Base-by-base conservation (phyloP, 768 basidiomycete genomes). In the Jaapia argillacea region DNA sequence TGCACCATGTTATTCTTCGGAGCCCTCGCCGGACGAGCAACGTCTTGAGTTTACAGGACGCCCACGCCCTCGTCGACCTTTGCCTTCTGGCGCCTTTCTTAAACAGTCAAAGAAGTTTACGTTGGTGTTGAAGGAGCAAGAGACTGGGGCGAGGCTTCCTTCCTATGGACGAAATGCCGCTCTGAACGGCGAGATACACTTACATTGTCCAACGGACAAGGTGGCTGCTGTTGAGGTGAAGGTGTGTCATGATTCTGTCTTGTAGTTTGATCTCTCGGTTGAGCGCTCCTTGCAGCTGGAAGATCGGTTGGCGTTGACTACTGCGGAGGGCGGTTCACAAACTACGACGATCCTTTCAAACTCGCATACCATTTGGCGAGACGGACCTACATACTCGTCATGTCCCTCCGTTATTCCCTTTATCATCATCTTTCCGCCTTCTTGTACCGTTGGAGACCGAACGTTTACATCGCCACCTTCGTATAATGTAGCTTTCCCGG, bases 1-100 rank as follows among this genome's bases (percentile, higher is more conserved):
- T 22, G 67, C 71, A 1, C 82, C 82, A 1, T 54, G 61, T 5
- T 85, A 85, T 53, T 77, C 82, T 39, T 68, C 57, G 26, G 69
- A 70, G 22, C 79, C 74, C 25, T 56, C 66, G 3, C 62, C 58
- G 2, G 75, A 70, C 22, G 81, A 85, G 50, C 62, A 64, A 42
- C 64, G 65, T 14, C 69, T 85, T 5, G 70, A 75, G 33, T 67
- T 65, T 36, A 72, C 76, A 0, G 74, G 48, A 10, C 50, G 53
- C 18, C n/a, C n/a, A n/a, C n/a, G n/a, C n/a, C 14, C 36, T 20
- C 42, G 45, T 2, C 46, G 39, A n/a, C 44, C 21, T 21, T 33
- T 39, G 3, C 64, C 66, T n/a, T 65, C 63, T 2, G 70, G 69
- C 10, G 58, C 63, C 3, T 74, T 66, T 51, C 59, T 64, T 24